These are phyloP conservation scores for Asterophora lycoperdoides DNA, from an alignment of 768 basidiomycete genomes.

Conservation along the genomic window DNA sequence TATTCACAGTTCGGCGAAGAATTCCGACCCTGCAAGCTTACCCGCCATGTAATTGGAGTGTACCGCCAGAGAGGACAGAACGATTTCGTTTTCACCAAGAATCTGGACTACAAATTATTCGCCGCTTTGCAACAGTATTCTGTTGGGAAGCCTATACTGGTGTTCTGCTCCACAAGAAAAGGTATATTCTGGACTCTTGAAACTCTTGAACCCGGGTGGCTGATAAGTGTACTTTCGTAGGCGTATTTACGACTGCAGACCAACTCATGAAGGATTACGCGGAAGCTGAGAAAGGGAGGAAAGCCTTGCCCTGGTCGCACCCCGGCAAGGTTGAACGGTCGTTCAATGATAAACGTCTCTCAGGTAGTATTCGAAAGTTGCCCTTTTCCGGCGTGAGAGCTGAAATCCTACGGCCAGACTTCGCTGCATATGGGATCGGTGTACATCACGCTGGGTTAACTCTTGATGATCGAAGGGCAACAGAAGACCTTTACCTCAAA, in stretches of 20 bases:
- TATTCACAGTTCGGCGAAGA: conserved; percentile 81
- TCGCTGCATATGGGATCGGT: conserved; percentile 75
- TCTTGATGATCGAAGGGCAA: conserved; percentile 63
- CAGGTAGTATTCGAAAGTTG: conserved; percentile 37
- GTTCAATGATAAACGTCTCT: conserved; percentile 67
- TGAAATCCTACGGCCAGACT: conserved; percentile 33
- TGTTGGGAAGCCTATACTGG: conserved; percentile 75
- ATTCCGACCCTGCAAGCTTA: conserved; percentile 82
- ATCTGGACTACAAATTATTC: conserved; percentile 72
- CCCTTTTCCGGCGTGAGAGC: background rate
- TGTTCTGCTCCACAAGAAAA: conserved; percentile 89
- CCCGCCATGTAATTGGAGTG: conserved; percentile 68
- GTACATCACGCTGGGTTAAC: conserved; percentile 89
- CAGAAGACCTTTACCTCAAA: conserved; percentile 70
- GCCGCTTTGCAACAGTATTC: conserved; percentile 68
- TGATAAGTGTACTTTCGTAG: conserved; percentile 26
- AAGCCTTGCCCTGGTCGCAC: conserved; percentile 64
- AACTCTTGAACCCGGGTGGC: background rate
- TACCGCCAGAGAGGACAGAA: conserved; percentile 60
- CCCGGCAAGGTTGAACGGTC: conserved; percentile 48
- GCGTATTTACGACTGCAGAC: conserved; percentile 66
- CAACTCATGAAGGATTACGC: conserved; percentile 70
- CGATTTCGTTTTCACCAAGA: conserved; percentile 71
- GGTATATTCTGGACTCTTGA: conserved; percentile 35
- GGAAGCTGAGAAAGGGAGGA: conserved; percentile 45